A percentile compares a stretch with the other conserved stretches of the same genome.
Conservation (phyloP, 2,329 filamentous ascomycete genomes). For the Chaetomiaceae sp. region DNA sequence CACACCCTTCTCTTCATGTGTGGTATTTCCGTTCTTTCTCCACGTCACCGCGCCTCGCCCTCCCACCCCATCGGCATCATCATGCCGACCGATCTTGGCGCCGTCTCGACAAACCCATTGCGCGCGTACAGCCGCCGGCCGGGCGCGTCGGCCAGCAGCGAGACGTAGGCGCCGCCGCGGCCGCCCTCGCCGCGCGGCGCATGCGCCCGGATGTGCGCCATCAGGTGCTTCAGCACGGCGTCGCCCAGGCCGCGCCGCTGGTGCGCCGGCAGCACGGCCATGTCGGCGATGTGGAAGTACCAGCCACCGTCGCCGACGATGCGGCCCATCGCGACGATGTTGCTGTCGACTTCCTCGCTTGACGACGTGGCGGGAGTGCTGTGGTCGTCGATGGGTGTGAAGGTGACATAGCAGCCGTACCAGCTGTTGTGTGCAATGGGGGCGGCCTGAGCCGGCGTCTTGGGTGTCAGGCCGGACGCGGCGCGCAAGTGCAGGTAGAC, state of each 20-base stretch:
- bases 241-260: slow-evolving; percentile 43
- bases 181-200: slow-evolving; percentile 29
- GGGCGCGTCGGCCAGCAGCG: slow-evolving; percentile 39
- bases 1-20: too few relatives aligned
- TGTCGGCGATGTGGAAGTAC: slow-evolving; percentile 46
- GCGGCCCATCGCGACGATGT: slow-evolving; percentile 42
- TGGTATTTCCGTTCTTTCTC: too few relatives aligned
- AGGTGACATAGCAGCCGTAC: slow-evolving; percentile 37
- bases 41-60: not conserved
- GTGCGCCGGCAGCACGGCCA: slow-evolving; percentile 44
- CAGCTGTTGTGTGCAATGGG: slow-evolving; percentile 34
- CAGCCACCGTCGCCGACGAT: slow-evolving; percentile 46
- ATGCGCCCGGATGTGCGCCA: slow-evolving; percentile 35
- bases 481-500: slow-evolving; percentile 35
- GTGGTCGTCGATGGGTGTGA: slow-evolving; percentile 4
- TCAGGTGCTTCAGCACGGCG: slow-evolving; percentile 36
- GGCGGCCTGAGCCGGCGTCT: slow-evolving; percentile 32
- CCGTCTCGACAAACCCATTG: slow-evolving; percentile 40
- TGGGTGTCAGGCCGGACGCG: slow-evolving; percentile 32
- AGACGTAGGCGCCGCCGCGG: slow-evolving; percentile 36
- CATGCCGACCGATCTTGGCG: slow-evolving; percentile 34
- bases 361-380: not conserved
- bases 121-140: slow-evolving; percentile 39
- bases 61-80: slow-evolving; percentile 8
- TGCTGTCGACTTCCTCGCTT: not conserved